These are phyloP conservation scores for Erythrophleum ivorense DNA, from an alignment of 331 rosid genomes.

Conservation along the genomic window DNA sequence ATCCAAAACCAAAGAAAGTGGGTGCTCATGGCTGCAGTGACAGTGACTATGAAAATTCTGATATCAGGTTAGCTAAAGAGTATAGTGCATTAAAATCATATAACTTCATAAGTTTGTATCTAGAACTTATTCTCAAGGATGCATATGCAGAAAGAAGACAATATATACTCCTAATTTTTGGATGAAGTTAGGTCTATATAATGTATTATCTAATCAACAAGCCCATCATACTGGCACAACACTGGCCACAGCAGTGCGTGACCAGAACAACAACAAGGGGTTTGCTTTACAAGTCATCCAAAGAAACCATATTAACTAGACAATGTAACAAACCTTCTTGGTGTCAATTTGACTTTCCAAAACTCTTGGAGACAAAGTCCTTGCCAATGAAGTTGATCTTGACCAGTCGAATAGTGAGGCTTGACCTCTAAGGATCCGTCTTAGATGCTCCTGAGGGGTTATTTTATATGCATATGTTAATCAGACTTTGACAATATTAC, in stretches of 20 bases:
- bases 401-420: conserved; percentile 97
- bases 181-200: neutral
- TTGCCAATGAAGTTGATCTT: conserved; percentile 89
- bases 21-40: conserved; percentile 2
- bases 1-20: conserved; percentile 3
- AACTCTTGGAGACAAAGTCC: conserved; percentile 94
- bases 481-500: conserved; percentile 24
- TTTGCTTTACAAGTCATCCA: conserved; percentile 26
- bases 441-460: conserved; percentile 83
- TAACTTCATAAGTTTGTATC: conserved; percentile 2
- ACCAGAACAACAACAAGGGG: conserved; percentile 29
- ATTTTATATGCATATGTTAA: conserved; percentile 11
- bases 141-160: conserved; percentile 23
- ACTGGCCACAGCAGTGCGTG: conserved; percentile 3
- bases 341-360: conserved; percentile 99
- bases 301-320: conserved; percentile 38
- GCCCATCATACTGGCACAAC: conserved; percentile 1
- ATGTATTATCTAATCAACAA: conserved; percentile 10
- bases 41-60: conserved; percentile 13
- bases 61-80: conserved; percentile 9
- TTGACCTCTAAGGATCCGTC: conserved; percentile 98
- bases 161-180: conserved; percentile 16
- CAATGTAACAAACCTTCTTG: conserved; percentile 76
- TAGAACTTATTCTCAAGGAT: conserved; percentile 24
- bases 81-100: conserved; percentile 9